These are phyloP conservation scores for Ulota crispa DNA, from an alignment of 225 moss, liverwort and hornwort species.

Conservation along the genomic window DNA sequence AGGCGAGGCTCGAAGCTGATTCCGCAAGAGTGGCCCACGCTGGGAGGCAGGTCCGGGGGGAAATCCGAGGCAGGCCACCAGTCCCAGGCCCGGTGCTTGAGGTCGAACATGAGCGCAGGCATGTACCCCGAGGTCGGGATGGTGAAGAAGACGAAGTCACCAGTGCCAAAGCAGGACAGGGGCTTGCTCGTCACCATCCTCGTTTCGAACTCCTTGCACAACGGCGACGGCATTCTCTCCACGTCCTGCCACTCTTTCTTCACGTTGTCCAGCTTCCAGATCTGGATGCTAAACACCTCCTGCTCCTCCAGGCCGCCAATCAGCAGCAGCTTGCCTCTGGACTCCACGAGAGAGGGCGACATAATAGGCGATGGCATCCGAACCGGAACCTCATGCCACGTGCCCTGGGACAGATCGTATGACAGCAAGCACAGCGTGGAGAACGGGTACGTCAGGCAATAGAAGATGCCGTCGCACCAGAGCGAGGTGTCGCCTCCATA, in stretches of 20 bases:
- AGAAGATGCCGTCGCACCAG: constrained; percentile 43
- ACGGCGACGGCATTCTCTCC: constrained; percentile 37
- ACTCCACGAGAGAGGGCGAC: constrained; percentile 47
- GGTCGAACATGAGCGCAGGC: constrained; percentile 46
- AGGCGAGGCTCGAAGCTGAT: constrained; percentile 49
- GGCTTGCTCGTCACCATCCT: constrained; percentile 50
- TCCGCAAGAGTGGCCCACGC: constrained; percentile 38
- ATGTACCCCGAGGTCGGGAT: constrained; percentile 32
- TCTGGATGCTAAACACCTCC: constrained; percentile 31
- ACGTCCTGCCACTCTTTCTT: constrained; percentile 37
- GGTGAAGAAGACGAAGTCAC: constrained; percentile 37
- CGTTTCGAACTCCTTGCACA: constrained; percentile 40
- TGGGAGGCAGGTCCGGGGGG: constrained; percentile 34
- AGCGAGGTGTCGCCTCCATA: constrained; percentile 39
- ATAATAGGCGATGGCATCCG: constrained; percentile 49
- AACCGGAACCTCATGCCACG: constrained; percentile 41
- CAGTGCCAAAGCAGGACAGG: constrained; percentile 36
- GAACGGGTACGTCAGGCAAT: constrained; percentile 42
- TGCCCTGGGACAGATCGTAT: constrained; percentile 31
- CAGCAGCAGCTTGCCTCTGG: constrained; percentile 30
- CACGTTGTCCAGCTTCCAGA: constrained; percentile 36
- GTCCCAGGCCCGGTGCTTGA: constrained; percentile 32
- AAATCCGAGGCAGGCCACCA: constrained; percentile 47
- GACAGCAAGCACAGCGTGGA: constrained; percentile 42
- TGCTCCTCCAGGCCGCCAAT: constrained; percentile 41